phyloP scores from a whole-genome alignment of 2,329 filamentous ascomycete species.

The Penicillium sp. region DNA sequence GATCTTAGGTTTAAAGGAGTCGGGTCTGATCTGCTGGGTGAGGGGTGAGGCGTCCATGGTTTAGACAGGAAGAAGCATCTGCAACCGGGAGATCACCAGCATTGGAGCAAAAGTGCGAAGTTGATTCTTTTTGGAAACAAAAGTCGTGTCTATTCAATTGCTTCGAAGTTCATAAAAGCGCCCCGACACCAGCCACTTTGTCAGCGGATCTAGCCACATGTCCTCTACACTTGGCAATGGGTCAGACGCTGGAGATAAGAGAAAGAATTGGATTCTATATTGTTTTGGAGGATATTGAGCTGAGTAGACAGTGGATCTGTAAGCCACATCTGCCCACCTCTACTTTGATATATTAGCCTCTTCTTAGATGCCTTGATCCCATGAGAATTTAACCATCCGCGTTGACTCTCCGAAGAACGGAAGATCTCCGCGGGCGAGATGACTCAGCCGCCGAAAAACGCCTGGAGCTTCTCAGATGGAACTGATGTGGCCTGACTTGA shows the following conservation, averaged over 20 bases:
- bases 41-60: slow-evolving; percentile 85
- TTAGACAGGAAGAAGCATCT: slow-evolving; percentile 20
- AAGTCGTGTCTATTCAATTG: slow-evolving; percentile 11
- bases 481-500: background rate
- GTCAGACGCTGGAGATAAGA: background rate
- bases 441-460: slow-evolving; percentile 24
- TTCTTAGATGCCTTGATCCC: slow-evolving; percentile 2
- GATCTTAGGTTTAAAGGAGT: slow-evolving; percentile 91
- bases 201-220: slow-evolving; percentile 31
- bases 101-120: slow-evolving; percentile 13
- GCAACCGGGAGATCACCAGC: slow-evolving; percentile 17
- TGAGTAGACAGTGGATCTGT: background rate
- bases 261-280: background rate
- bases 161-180: slow-evolving; percentile 11
- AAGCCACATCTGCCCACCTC: background rate
- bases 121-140: background rate
- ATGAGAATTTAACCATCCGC: background rate
- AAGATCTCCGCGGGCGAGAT: background rate
- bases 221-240: slow-evolving; percentile 17
- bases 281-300: background rate
- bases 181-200: slow-evolving; percentile 30
- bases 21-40: slow-evolving; percentile 84
- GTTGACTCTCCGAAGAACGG: slow-evolving; percentile 7
- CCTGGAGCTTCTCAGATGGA: background rate
- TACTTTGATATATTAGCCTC: background rate